Evolutionary conservation across 108 stramenopile species (phyloP).

Genomic region (Pelagomonas calceolata): DNA sequence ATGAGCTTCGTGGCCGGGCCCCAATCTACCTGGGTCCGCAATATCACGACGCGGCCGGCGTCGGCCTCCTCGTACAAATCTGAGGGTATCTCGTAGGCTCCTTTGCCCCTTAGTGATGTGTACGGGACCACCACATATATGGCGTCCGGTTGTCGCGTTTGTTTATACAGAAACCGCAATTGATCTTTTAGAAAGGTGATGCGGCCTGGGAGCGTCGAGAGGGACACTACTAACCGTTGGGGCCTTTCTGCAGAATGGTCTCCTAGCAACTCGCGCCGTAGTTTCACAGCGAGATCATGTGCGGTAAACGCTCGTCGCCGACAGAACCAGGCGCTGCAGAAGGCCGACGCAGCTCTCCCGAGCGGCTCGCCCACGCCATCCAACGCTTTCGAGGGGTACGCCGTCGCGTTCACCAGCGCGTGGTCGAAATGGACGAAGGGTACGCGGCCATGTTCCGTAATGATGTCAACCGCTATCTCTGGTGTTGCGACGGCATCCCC

Average conservation of each 20-base stretch:
- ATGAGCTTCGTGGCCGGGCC: conserved; percentile 18
- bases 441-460: too few species aligned
- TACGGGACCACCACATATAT: conserved; percentile 8
- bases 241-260: too few species aligned
- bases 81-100: conserved; percentile 2
- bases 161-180: background rate
- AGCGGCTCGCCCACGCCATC: background rate
- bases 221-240: background rate
- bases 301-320: too few species aligned
- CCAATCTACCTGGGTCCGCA: background rate
- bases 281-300: background rate
- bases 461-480: too few species aligned
- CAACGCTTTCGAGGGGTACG: background rate
- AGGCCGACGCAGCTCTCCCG: background rate
- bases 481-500: too few species aligned
- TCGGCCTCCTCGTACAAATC: background rate
- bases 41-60: background rate
- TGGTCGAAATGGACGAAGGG: too few species aligned
- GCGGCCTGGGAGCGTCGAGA: conserved; percentile 5
- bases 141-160: background rate
- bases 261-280: background rate
- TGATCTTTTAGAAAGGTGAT: background rate
- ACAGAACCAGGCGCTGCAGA: background rate
- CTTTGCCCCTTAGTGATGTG: background rate
- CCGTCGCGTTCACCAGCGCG: too few species aligned